These are phyloP conservation scores for Kazachstania africana DNA, from an alignment of 805 yeast species.

Conservation along the genomic window DNA sequence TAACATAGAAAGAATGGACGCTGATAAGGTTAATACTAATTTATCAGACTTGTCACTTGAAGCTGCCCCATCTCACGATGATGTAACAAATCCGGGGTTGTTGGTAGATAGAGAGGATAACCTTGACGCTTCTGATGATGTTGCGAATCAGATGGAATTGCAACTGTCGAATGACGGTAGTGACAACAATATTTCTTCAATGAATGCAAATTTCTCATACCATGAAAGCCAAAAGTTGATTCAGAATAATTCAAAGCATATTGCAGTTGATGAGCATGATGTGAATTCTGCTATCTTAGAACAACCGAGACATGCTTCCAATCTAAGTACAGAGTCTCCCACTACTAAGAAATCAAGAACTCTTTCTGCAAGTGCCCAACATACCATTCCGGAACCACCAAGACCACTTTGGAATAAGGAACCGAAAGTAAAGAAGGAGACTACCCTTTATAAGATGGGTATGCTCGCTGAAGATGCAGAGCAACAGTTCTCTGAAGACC, in stretches of 20 bases:
- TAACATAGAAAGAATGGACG: too few species aligned
- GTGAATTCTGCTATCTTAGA: constrained; percentile 7
- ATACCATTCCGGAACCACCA: constrained; percentile 18
- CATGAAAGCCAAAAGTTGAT: constrained; percentile 22
- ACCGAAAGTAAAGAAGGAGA: background rate
- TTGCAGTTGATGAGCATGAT: constrained; percentile 20
- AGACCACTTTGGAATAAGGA: constrained; percentile 1
- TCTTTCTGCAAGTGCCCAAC: constrained; percentile 18
- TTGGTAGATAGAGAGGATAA: constrained; percentile 7
- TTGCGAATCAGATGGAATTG: background rate
- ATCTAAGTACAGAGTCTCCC: background rate
- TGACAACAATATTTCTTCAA: constrained; percentile 4
- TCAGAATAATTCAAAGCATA: constrained; percentile 22
- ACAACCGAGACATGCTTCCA: constrained; percentile 8
- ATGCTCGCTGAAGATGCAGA: constrained; percentile 37
- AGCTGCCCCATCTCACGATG: constrained; percentile 20
- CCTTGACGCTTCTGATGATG: too few species aligned
- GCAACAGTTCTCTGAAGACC: constrained; percentile 41
- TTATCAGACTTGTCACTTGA: constrained; percentile 17
- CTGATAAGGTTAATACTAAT: constrained; percentile 2
- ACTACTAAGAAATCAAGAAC: constrained; percentile 5
- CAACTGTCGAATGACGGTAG: background rate
- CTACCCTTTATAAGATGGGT: constrained; percentile 32
- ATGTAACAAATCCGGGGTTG: constrained; percentile 8
- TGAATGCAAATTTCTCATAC: constrained; percentile 22